Base-by-base conservation (phyloP, 129 eudicot genomes). In the Artemisia tridentata region DNA sequence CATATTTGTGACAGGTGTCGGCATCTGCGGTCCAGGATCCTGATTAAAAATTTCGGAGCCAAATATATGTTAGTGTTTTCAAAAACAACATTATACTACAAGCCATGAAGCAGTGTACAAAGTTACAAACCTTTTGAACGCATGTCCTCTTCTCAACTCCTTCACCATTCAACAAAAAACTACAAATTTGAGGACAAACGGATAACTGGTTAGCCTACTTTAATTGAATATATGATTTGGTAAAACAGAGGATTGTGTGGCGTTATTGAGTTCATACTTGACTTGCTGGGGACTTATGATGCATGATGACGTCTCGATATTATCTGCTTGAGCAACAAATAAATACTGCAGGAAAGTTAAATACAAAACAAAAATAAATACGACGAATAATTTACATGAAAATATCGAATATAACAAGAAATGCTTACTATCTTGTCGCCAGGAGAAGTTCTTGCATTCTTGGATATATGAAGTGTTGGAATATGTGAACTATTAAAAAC, bases 11-110 rank as follows among this genome's bases (percentile, higher is more conserved):
- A 92, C 91, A 53, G 29, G 62, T 71, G 95, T 86, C 46, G 98
- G 98, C 75, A 77, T 54, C 72, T 92, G 98, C 1, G 98, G 96
- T 68, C 95, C 91, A 52, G 81, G 75, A 78, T 92, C 95, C 98
- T 89, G 79, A 48, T 27, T 63, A 60, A 11, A 68, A 71, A 63
- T 19, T 54, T 16, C 56, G 47, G 15, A 63, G 51, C 19, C 34
- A 77, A 19, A 23, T 34, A 54, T 14, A 57, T 61, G 75, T 81
- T 62, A 81, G 66, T 12, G 55, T 77, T 50, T 72, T 55, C 56
- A 52, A 50, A 38, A 46, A 73, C 68, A 49, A 55, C 34, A 23
- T 31, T 69, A 69, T 64, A 58, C 63, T 12, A 46, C 49, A 74
- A 74, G 72, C 23, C 64, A 15, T 19, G 55, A 21, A 54, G 56